phyloP scores from a whole-genome alignment of 2,329 filamentous ascomycete species.

The Penicillium frequentans region DNA sequence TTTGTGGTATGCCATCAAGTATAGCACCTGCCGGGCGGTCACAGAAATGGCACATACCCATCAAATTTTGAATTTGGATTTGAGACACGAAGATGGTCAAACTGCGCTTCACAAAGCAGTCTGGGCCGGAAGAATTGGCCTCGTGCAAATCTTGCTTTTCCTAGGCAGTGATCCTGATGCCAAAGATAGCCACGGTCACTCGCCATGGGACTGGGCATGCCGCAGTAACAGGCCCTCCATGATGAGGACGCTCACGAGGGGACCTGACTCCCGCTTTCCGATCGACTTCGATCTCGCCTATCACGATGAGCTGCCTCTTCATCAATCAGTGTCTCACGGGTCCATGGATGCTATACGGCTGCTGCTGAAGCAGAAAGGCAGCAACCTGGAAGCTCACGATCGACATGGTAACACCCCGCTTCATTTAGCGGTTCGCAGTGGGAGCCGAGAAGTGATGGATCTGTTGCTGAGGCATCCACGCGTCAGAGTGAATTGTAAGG shows the following conservation, averaged over 20 bases:
- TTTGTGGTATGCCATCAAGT: constrained; percentile 1
- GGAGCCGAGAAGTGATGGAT: not conserved
- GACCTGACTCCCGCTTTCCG: not conserved
- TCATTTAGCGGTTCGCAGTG: not conserved
- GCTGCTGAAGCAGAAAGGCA: not conserved
- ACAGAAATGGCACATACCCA: not conserved
- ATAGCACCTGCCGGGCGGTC: too few relatives aligned
- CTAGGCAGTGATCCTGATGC: not conserved
- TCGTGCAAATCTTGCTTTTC: not conserved
- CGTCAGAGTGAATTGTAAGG: not conserved
- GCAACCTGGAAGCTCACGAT: not conserved
- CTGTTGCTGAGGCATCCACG: not conserved
- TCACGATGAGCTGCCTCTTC: constrained; percentile 1
- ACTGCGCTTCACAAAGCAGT: not conserved
- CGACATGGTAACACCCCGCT: not conserved
- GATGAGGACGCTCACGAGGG: not conserved
- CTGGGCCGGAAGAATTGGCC: not conserved
- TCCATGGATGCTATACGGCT: constrained; percentile 1
- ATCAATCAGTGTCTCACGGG: constrained; percentile 1
- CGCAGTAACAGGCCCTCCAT: not conserved
- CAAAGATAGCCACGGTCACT: not conserved
- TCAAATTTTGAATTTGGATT: not conserved
- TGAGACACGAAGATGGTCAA: not conserved
- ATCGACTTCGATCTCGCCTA: not conserved
- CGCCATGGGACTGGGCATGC: not conserved